A percentile compares a stretch with the other conserved stretches of the same genome.
These are phyloP conservation scores for Komagataella populi DNA, from an alignment of 805 yeast species.

Conservation along the genomic window DNA sequence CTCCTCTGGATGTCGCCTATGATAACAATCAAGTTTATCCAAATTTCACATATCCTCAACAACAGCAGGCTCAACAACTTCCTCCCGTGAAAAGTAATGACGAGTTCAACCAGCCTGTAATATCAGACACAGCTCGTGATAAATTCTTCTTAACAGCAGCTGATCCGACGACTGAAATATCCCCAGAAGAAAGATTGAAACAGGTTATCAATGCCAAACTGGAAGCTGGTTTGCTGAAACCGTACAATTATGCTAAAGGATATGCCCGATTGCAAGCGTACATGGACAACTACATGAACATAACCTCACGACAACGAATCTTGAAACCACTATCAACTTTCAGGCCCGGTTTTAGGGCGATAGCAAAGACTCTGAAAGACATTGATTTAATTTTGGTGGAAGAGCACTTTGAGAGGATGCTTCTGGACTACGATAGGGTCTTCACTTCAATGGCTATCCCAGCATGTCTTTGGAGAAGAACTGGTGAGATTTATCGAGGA, in stretches of 20 bases:
- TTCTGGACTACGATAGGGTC: constrained; percentile 85
- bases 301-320: constrained; percentile 71
- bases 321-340: constrained; percentile 74
- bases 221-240: constrained; percentile 85
- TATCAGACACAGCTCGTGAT: constrained; percentile 74
- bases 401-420: constrained; percentile 87
- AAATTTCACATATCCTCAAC: background rate
- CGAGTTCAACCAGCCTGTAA: constrained; percentile 11
- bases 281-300: constrained; percentile 88
- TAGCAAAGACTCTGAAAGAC: constrained; percentile 81
- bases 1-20: background rate
- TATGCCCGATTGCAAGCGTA: constrained; percentile 80
- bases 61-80: background rate
- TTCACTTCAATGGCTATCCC: constrained; percentile 97
- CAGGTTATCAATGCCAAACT: constrained; percentile 90
- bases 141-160: constrained; percentile 94
- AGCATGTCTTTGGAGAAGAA: constrained; percentile 93
- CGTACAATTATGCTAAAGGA: constrained; percentile 89
- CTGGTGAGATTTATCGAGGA: constrained; percentile 92
- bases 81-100: background rate
- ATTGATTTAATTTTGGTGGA: constrained; percentile 86
- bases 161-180: constrained; percentile 87
- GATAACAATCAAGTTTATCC: background rate
- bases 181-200: constrained; percentile 86
- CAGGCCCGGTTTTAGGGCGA: constrained; percentile 87